Conservation (phyloP, 495 filamentous ascomycete genomes). For the Penicillium ochrochloron region DNA sequence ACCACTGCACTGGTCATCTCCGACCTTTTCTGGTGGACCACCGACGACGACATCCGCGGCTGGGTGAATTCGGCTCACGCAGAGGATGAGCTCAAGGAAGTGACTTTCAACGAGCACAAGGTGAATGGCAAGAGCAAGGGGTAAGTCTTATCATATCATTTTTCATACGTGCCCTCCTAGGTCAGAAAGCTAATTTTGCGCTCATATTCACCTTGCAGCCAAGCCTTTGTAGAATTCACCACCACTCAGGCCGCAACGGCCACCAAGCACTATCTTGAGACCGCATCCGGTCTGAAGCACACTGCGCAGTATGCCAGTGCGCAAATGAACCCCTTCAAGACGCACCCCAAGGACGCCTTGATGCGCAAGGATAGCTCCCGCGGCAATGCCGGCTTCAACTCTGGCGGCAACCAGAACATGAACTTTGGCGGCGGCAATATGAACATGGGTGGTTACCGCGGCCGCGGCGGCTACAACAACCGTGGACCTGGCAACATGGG, state of each 20-base stretch:
- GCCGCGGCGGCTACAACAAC: constrained; percentile 52
- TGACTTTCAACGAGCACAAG: constrained; percentile 97
- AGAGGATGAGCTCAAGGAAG: constrained; percentile 86
- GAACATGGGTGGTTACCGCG: constrained; percentile 48
- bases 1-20: constrained; percentile 82
- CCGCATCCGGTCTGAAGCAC: constrained; percentile 67
- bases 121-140: constrained; percentile 98
- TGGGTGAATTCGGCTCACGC: constrained; percentile 77
- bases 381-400: constrained; percentile 21
- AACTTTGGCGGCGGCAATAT: constrained; percentile 31
- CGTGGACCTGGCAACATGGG: constrained; percentile 46
- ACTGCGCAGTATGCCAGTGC: constrained; percentile 77
- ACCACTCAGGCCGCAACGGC: constrained; percentile 85
- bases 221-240: constrained; percentile 87
- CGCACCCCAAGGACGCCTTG: constrained; percentile 88
- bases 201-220: constrained; percentile 57
- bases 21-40: constrained; percentile 95
- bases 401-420: constrained; percentile 27
- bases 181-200: background rate
- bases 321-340: constrained; percentile 83
- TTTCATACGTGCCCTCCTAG: background rate
- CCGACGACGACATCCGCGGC: constrained; percentile 90
- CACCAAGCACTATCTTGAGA: constrained; percentile 80
- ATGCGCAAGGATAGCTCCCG: constrained; percentile 67
- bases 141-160: constrained; percentile 53